Evolutionary conservation across 306 rosid species (phyloP), one percentile per base, ranked within the genome.

Genomic region (Fragaria ananassa): DNA sequence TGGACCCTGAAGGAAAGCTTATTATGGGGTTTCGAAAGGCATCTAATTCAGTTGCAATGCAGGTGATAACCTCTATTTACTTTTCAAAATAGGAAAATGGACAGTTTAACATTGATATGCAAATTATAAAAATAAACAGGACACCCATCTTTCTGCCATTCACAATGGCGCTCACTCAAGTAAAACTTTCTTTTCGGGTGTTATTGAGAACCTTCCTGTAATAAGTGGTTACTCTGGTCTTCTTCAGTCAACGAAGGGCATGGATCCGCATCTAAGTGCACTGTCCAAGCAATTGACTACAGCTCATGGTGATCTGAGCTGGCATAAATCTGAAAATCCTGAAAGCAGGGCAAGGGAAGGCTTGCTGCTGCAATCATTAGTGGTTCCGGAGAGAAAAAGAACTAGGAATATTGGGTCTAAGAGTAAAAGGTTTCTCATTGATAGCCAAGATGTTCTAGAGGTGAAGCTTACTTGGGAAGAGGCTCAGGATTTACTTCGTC

Each of bases 1-100:
- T 92, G 97, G 99, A 95, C 61, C 99, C 99, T 74, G 97, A 92
- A 84, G 97, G 97, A 66, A 95, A 95, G 82, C 99, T 95, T 76
- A 90, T 95, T 74, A 95, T 95, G 97, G 99, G 99, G 70, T 95
- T 89, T 57, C 91, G 99, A 31, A 95, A 90, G 87, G 99, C 97
- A 71, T 83, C 92, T 51, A 91, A 74, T 83, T 85, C 97, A 78
- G 78, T 82, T 77, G 81, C 86, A 72, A 78, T 82, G 74, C 99
- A 95, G 99, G 99, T 92, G 89, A 83, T 78, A 76, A 64, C 45
- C 78, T 71, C 71, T 83, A 14, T 74, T 79, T 85, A 80, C 81
- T 83, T 83, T 75, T 82, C 79, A 80, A n/a, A 29, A 35, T 77
- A 81, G 81, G 60, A 77, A 78, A 79, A 76, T 78, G 79, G 73